These are phyloP conservation scores for Syzygium syzygioides DNA, from an alignment of 441 rosid species.

Conservation along the genomic window DNA sequence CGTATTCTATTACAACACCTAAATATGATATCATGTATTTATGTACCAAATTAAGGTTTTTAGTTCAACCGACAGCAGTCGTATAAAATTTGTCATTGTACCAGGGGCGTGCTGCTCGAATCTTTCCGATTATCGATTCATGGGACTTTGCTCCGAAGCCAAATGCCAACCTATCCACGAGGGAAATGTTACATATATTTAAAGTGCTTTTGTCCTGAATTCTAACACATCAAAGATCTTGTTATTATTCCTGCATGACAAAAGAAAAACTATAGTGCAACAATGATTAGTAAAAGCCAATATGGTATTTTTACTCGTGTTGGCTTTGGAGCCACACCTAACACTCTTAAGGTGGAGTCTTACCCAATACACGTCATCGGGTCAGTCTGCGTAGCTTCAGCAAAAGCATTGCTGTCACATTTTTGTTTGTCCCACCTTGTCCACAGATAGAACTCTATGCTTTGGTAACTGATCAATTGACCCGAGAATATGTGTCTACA, in stretches of 20 bases:
- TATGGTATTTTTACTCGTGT: not conserved
- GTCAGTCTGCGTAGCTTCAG: not conserved
- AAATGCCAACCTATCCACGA: not conserved
- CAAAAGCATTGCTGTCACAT: not conserved
- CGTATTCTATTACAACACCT: not conserved
- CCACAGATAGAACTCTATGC: not conserved
- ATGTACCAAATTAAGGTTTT: not conserved
- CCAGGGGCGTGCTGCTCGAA: not conserved
- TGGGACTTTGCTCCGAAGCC: not conserved
- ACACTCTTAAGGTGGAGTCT: not conserved
- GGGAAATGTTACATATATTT: not conserved
- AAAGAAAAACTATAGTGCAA: not conserved
- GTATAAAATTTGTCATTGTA: not conserved
- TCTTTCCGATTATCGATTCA: not conserved
- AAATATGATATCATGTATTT: not conserved
- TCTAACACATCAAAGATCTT: not conserved
- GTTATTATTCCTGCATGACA: not conserved
- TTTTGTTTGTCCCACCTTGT: not conserved
- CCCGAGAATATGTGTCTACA: conserved; percentile 28
- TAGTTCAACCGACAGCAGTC: not conserved
- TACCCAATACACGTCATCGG: not conserved
- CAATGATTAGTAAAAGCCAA: not conserved
- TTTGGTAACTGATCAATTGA: conserved; percentile 26
- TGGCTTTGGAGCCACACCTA: not conserved
- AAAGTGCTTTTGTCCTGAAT: not conserved